A percentile compares a stretch with the other conserved stretches of the same genome.
These are phyloP conservation scores for Aspergillus quadricinctus DNA, from an alignment of 2,329 filamentous ascomycete genomes.

Conservation along the genomic window DNA sequence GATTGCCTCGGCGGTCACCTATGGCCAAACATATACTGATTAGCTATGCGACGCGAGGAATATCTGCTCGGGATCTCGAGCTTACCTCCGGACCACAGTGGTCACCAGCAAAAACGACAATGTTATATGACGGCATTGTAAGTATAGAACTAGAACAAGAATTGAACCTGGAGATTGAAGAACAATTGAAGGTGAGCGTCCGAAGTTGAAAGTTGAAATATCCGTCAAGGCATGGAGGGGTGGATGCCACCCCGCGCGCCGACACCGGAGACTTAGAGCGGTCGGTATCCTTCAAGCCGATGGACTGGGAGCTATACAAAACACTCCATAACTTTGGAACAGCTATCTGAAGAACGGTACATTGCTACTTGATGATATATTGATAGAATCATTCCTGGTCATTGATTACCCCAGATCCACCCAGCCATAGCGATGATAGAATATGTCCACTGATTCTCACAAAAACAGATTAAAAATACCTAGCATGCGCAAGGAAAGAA, in stretches of 20 bases:
- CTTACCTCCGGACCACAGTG: constrained; percentile 81
- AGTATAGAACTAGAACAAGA: constrained; percentile 6
- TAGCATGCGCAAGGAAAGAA: constrained; percentile 3
- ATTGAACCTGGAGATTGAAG: constrained; percentile 13
- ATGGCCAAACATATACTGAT: constrained; percentile 5
- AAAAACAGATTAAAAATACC: constrained; percentile 16
- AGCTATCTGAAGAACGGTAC: not conserved
- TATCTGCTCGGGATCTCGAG: constrained; percentile 3
- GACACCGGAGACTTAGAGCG: constrained; percentile 20
- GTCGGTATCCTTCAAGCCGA: not conserved
- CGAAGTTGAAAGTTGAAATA: not conserved
- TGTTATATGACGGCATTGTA: constrained; percentile 67
- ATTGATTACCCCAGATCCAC: not conserved
- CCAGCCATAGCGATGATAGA: not conserved
- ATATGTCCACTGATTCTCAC: constrained; percentile 5
- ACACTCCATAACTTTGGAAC: not conserved
- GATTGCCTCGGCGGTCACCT: constrained; percentile 79
- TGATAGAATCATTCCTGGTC: not conserved
- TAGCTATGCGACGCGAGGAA: constrained; percentile 2
- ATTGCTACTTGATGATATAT: not conserved
- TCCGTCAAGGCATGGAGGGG: constrained; percentile 12
- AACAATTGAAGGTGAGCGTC: constrained; percentile 7
- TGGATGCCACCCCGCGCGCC: constrained; percentile 20
- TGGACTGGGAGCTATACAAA: not conserved
- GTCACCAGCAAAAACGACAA: constrained; percentile 78